phyloP scores from a whole-genome alignment of 257 asterid genomes.

The Nicotiana obtusifolia region DNA sequence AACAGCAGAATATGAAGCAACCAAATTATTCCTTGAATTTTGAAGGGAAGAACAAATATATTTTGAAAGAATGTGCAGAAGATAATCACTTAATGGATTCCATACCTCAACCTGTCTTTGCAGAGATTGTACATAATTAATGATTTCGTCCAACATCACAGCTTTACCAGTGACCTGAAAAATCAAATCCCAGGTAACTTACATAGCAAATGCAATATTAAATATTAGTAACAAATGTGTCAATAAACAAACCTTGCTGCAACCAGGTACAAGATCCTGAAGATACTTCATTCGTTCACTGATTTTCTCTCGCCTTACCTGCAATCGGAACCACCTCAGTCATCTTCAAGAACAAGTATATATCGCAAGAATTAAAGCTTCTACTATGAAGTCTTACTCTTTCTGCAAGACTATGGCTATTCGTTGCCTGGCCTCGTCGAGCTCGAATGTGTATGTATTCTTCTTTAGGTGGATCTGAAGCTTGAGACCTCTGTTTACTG shows the following conservation, averaged over 20 bases:
- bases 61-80: background rate
- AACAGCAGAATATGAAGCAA: background rate
- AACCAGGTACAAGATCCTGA: slow-evolving; percentile 99
- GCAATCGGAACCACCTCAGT: slow-evolving; percentile 10
- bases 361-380: background rate
- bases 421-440: slow-evolving; percentile 92
- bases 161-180: slow-evolving; percentile 95
- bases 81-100: background rate
- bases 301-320: slow-evolving; percentile 96
- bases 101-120: slow-evolving; percentile 94
- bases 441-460: slow-evolving; percentile 91
- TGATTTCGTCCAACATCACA: slow-evolving; percentile 96
- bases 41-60: background rate
- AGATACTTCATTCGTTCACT: slow-evolving; percentile 98
- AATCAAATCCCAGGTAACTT: background rate
- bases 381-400: slow-evolving; percentile 45
- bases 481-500: slow-evolving; percentile 59
- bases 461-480: slow-evolving; percentile 75
- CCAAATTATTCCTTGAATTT: background rate
- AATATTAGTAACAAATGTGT: background rate
- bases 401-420: slow-evolving; percentile 99
- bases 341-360: slow-evolving; percentile 7
- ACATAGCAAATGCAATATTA: background rate
- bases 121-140: slow-evolving; percentile 91
- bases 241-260: slow-evolving; percentile 64